Conservation (phyloP, 2,329 filamentous ascomycete species). For the Cytospora paraplurivora region DNA sequence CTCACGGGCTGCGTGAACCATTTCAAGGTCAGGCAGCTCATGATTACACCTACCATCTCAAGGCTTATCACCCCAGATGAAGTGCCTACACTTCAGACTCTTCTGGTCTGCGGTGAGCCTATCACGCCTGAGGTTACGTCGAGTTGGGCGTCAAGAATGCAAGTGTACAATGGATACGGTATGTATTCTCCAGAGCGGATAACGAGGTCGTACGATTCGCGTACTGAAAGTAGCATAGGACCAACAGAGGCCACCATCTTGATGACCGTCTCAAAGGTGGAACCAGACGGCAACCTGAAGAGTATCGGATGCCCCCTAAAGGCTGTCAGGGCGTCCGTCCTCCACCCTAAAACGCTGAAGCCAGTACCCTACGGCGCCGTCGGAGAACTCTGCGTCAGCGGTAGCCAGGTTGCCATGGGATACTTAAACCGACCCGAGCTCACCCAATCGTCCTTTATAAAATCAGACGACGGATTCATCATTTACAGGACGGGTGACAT, state of each 20-base stretch:
- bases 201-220: background rate
- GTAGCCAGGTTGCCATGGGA: slow-evolving; percentile 7
- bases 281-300: background rate
- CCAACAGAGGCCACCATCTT: background rate
- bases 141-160: background rate
- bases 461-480: background rate
- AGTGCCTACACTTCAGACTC: slow-evolving; percentile 2
- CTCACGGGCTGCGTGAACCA: slow-evolving; percentile 5
- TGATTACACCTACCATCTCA: slow-evolving; percentile 8
- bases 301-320: background rate
- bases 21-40: slow-evolving; percentile 3
- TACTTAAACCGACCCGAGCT: background rate
- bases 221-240: background rate
- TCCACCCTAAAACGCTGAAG: background rate
- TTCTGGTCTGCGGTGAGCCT: slow-evolving; percentile 8
- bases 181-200: background rate
- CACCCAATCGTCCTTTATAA: background rate
- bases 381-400: slow-evolving; percentile 20
- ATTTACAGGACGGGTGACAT: slow-evolving; percentile 25
- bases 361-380: slow-evolving; percentile 17
- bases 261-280: background rate
- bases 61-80: slow-evolving; percentile 15
- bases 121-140: slow-evolving; percentile 2
- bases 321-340: background rate
- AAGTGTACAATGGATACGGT: background rate